Base-by-base conservation (phyloP, 2,329 filamentous ascomycete genomes). In the Berkeleyomyces basicola region DNA sequence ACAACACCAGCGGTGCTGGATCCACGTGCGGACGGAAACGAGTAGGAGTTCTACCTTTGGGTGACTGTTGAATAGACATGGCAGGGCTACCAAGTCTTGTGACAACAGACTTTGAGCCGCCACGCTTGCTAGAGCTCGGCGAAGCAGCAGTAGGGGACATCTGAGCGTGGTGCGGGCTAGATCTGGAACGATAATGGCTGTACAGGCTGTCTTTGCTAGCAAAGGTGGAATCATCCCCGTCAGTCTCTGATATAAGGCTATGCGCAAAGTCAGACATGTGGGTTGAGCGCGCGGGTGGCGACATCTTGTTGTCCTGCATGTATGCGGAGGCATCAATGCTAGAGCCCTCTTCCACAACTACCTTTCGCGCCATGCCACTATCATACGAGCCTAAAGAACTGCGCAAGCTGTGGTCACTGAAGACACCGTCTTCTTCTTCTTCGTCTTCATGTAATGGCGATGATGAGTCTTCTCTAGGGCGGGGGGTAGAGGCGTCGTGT, bases 1-100 rank as follows among this genome's bases (percentile, higher is more conserved):
- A 76, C 57, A 93, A 76, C 1, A 93, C 86, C 1, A 93, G 77
- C 2, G 88, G 88, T n/a, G 77, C 70, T 59, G 82, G 81, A 59
- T 79, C 79, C 58, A 82, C 81, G 61, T 79, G 79, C 66, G 76
- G 76, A 72, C 79, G 81, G 70, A 86, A 81, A 5, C 83, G 75
- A 23, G 79, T 76, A 1, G 82, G 79, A 4, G 82, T 84, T 57
- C 72, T 73, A 67, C 77, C 78, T 69, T 80, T 82, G 33, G 79
- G 78, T 3, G 79, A 80, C 66, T 78, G 80, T 65, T 82, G 80
- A 0, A 75, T 73, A 1, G 79, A 76, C 2, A 73, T 70, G 14
- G 71, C 75, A 1, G 80, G 81, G 44, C 81, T 84, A n/a, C 79
- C 80, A 9, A 83, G 68, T 23, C 80, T 74, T 3, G 81, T 82